These are phyloP conservation scores for Neurospora sp. DNA, from an alignment of 495 filamentous ascomycete genomes.

Conservation along the genomic window DNA sequence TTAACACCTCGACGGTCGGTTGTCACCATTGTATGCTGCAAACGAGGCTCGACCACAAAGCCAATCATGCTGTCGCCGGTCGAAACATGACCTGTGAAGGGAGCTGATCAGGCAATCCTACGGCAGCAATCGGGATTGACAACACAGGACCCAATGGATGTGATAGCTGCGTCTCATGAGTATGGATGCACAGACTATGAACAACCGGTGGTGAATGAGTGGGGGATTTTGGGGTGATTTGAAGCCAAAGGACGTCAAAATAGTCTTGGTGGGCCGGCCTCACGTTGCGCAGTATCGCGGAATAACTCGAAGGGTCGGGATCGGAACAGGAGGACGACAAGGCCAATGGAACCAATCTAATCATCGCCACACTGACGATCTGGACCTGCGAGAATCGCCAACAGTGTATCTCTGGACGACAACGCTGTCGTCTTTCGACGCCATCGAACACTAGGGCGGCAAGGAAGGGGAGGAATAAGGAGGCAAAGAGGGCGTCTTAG, in stretches of 20 bases:
- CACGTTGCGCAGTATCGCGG: neutral
- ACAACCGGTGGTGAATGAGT: neutral
- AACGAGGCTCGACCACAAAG: neutral
- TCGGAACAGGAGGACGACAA: neutral
- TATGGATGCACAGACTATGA: neutral
- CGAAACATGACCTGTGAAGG: neutral
- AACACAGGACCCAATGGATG: neutral
- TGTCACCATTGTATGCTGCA: neutral
- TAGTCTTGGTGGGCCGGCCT: neutral
- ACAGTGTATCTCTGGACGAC: neutral
- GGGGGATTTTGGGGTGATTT: neutral
- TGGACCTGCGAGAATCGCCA: neutral
- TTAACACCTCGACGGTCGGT: neutral
- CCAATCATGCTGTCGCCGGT: neutral
- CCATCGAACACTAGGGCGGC: neutral
- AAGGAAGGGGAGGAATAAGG: neutral
- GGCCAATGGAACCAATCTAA: neutral
- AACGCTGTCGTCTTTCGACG: neutral
- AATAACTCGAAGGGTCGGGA: neutral
- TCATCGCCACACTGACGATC: neutral
- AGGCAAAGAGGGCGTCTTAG: neutral
- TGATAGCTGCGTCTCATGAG: neutral
- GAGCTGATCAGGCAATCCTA: neutral
- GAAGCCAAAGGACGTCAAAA: neutral
- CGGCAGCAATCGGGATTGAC: neutral